phyloP scores from a whole-genome alignment of 345 rosid genomes.

The Excoecaria agallocha region DNA sequence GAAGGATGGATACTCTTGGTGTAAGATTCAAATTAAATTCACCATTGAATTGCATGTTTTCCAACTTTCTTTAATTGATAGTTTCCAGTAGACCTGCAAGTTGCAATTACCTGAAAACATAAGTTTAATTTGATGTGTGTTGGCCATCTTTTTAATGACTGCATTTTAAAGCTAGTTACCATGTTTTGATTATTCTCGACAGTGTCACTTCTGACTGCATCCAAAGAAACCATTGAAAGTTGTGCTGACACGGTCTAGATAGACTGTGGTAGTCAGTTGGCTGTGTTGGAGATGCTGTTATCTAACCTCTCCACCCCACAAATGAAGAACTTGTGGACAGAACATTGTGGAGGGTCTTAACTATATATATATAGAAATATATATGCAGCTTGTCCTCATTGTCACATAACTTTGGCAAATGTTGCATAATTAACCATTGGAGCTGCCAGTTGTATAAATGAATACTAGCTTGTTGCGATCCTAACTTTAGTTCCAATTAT shows the following conservation, averaged over 20 bases:
- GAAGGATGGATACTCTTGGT: slow-evolving; percentile 79
- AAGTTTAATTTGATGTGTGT: neutral
- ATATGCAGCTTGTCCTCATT: too few species aligned
- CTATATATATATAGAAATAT: too few species aligned
- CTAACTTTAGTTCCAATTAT: neutral
- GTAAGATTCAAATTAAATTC: slow-evolving; percentile 37
- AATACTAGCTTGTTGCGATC: neutral
- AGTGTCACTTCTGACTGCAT: neutral
- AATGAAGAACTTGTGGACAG: too few species aligned
- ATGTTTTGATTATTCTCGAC: neutral
- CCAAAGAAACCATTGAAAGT: too few species aligned
- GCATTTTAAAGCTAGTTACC: neutral
- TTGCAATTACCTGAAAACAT: neutral
- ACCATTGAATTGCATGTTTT: neutral
- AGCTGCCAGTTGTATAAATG: too few species aligned
- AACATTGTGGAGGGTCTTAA: too few species aligned
- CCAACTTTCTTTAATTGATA: neutral
- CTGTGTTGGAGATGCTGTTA: too few species aligned
- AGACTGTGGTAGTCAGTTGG: too few species aligned
- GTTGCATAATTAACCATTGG: too few species aligned
- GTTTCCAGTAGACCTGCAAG: neutral
- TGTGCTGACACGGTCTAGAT: too few species aligned
- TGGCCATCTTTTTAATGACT: neutral
- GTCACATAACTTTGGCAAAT: too few species aligned
- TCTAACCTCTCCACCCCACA: too few species aligned